phyloP scores from a whole-genome alignment of 106 monocot species.

The Dioscorea dumetorum region DNA sequence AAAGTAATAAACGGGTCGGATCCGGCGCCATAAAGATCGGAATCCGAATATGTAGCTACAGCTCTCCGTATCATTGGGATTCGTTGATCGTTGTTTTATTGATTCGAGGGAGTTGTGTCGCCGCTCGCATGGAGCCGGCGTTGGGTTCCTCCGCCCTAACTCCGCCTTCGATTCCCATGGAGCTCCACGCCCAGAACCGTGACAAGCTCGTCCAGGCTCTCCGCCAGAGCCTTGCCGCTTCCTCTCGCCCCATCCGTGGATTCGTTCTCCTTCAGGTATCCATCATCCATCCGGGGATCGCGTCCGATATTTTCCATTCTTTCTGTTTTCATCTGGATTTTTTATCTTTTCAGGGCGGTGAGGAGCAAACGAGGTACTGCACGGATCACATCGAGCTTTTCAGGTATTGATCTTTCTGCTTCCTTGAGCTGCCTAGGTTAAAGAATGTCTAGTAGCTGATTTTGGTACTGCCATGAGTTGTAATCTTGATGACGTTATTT shows the following conservation, averaged over 20 bases:
- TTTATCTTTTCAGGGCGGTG: slow-evolving; percentile 44
- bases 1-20: too few species aligned
- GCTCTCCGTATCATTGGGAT: too few species aligned
- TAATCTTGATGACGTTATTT: too few species aligned
- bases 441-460: too few species aligned
- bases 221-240: slow-evolving; percentile 37
- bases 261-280: slow-evolving; percentile 59
- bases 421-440: too few species aligned
- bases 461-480: too few species aligned
- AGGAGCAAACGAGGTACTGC: slow-evolving; percentile 71
- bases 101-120: too few species aligned
- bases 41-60: too few species aligned
- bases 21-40: too few species aligned
- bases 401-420: slow-evolving; percentile 23
- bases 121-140: neutral
- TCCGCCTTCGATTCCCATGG: slow-evolving; percentile 48
- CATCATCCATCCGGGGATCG: neutral
- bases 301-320: neutral
- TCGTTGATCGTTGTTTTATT: too few species aligned
- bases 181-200: slow-evolving; percentile 52
- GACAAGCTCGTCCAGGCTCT: slow-evolving; percentile 42
- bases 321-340: neutral
- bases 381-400: slow-evolving; percentile 69
- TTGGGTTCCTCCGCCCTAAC: slow-evolving; percentile 6
- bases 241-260: slow-evolving; percentile 34